Evolutionary conservation across 805 yeast species (phyloP).

Genomic region (Blastobotrys americana): DNA sequence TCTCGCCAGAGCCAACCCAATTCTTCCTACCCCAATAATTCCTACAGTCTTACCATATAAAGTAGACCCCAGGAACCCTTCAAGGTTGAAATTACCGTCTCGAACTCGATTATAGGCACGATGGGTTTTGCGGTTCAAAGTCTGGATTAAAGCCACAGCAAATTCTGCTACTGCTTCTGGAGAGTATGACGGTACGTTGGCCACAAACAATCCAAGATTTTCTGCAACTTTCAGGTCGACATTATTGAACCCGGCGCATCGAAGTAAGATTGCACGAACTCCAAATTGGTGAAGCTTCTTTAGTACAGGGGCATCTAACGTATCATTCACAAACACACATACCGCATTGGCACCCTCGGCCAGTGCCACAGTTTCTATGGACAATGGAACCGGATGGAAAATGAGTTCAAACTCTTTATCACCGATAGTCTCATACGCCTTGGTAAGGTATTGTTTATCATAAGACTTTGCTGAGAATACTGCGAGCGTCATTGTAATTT

Average conservation of each 20-base stretch:
- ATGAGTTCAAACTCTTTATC: not conserved
- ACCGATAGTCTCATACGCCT: not conserved
- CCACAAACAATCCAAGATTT: constrained; percentile 5
- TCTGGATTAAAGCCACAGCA: constrained; percentile 24
- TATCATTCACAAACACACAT: constrained; percentile 7
- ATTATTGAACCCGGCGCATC: constrained; percentile 8
- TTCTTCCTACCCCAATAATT: constrained; percentile 43
- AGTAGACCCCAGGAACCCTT: constrained; percentile 24
- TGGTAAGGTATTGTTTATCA: constrained; percentile 4
- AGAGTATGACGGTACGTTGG: constrained; percentile 15
- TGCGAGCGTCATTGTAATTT: constrained; percentile 5
- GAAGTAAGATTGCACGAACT: constrained; percentile 3
- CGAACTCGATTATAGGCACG: constrained; percentile 24
- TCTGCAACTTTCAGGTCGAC: constrained; percentile 4
- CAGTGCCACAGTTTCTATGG: constrained; percentile 4
- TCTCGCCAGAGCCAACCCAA: constrained; percentile 39
- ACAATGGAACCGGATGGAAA: constrained; percentile 6
- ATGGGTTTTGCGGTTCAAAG: constrained; percentile 24
- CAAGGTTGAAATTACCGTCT: constrained; percentile 24
- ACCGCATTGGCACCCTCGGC: constrained; percentile 4
- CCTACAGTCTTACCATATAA: constrained; percentile 38
- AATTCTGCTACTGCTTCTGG: constrained; percentile 28
- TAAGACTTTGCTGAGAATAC: constrained; percentile 8
- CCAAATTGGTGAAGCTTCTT: constrained; percentile 1
- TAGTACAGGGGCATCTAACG: not conserved